A percentile compares a stretch with the other conserved stretches of the same genome.
phyloP scores from a whole-genome alignment of 1,284 basidiomycete genomes.

The Pisolithus thermaeus region DNA sequence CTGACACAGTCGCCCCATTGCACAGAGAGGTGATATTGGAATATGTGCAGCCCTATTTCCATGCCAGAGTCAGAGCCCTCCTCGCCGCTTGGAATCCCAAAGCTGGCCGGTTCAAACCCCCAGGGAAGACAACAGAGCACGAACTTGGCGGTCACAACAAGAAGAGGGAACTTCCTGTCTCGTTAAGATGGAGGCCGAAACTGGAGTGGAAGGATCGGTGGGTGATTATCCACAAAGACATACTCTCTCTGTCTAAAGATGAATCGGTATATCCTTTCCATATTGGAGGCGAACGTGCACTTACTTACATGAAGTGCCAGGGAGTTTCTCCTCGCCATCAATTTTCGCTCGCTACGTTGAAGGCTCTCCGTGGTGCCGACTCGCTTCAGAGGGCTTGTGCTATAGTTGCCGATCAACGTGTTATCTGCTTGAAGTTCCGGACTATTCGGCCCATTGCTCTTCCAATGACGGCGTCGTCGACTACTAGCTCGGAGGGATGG shows the following conservation, averaged over 20 bases:
- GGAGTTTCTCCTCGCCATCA: slow-evolving; percentile 38
- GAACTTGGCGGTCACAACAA: slow-evolving; percentile 1
- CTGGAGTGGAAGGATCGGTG: slow-evolving; percentile 61
- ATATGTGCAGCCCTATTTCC: slow-evolving; percentile 66
- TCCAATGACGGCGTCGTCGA: slow-evolving; percentile 19
- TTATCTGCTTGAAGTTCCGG: slow-evolving; percentile 50
- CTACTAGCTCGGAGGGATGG: slow-evolving; percentile 18
- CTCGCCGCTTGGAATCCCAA: slow-evolving; percentile 36
- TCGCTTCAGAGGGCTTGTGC: slow-evolving; percentile 34
- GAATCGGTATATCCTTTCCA: slow-evolving; percentile 40
- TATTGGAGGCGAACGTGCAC: background rate
- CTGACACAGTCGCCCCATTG: slow-evolving; percentile 36
- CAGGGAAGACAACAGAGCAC: slow-evolving; percentile 5
- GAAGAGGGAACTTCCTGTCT: slow-evolving; percentile 9
- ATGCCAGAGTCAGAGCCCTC: slow-evolving; percentile 51
- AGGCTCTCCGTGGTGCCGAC: slow-evolving; percentile 41
- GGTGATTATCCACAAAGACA: slow-evolving; percentile 55
- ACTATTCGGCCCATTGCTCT: slow-evolving; percentile 19
- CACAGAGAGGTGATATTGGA: slow-evolving; percentile 36
- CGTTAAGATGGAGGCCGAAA: slow-evolving; percentile 25
- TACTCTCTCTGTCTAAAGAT: slow-evolving; percentile 49
- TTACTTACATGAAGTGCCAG: slow-evolving; percentile 23
- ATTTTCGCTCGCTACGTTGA: slow-evolving; percentile 38
- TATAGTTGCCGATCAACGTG: slow-evolving; percentile 22
- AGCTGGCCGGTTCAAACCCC: slow-evolving; percentile 21